Evolutionary conservation across 768 basidiomycete genomes (phyloP), one percentile per base, ranked within the genome.

Genomic region (Termitomyces titanicus): DNA sequence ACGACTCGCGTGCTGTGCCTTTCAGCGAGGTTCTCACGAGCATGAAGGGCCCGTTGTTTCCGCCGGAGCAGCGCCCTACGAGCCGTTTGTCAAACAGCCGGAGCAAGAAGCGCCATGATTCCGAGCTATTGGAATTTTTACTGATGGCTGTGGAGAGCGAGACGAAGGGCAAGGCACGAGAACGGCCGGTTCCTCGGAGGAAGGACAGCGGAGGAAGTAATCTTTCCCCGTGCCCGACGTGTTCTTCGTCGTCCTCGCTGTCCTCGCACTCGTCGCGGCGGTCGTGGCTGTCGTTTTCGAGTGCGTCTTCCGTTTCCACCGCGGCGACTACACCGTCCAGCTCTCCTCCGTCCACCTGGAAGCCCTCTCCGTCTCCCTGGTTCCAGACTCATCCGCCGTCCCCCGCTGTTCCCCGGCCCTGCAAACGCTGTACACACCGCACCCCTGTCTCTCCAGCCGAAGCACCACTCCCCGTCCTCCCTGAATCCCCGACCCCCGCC

Each of bases 31-130:
- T 86, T 47, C 67, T 83, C 42, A 64, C 64, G 43, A 77, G 79
- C 64, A 85, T 86, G 81, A 73, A 79, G 39, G 85, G 85, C 5
- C 72, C 75, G 5, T 71, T 86, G 18, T 86, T 86, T 60, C 81
- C 78, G 1, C 56, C 65, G 5, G 74, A 79, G 29, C 53, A 64
- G 34, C 65, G 59, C 48, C 70, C 61, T 62, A 72, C 63, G 50
- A 70, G 42, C 53, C 50, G 38, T 34, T 31, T 52, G 57, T 71
- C 61, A 58, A 74, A 62, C 47, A 70, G 40, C 46, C 51, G 38
- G 20, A 60, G 58, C 47, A 54, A 52, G 37, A 64, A 58, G 48
- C 57, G 54, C 8, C 62, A 54, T 7, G 60, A 69, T 29, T 55
- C 54, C 55, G 76, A 77, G 47, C 67, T 83, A 7, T 64, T 83